A percentile compares a stretch with the other conserved stretches of the same genome.
These are phyloP conservation scores for Saposhnikovia divaricata DNA, from an alignment of 129 eudicot genomes.

Conservation along the genomic window DNA sequence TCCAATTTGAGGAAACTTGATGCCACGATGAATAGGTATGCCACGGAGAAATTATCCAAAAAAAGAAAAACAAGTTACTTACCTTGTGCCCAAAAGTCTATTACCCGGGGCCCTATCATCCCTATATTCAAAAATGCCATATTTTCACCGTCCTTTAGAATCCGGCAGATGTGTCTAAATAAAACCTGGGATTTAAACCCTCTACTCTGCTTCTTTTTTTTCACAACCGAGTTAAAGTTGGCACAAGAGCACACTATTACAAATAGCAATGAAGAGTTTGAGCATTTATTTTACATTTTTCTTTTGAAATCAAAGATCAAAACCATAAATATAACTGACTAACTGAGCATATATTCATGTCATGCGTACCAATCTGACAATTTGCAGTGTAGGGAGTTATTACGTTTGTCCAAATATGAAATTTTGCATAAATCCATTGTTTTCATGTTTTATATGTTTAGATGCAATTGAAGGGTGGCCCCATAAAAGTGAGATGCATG, in stretches of 20 bases:
- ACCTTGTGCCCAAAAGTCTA: neutral
- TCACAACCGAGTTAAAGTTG: neutral
- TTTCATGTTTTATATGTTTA: neutral
- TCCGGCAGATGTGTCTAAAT: neutral
- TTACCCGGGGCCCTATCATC: neutral
- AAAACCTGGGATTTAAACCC: neutral
- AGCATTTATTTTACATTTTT: too few relatives aligned
- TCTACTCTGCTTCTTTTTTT: neutral
- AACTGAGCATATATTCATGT: too few relatives aligned
- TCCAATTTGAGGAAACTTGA: neutral
- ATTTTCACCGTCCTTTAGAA: neutral
- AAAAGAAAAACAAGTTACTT: neutral
- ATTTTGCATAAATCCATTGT: neutral
- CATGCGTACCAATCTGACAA: neutral
- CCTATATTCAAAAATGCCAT: neutral
- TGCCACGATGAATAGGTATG: neutral
- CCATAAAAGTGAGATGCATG: neutral
- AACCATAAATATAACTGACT: too few relatives aligned
- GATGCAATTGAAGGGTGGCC: neutral
- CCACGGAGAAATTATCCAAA: too few relatives aligned
- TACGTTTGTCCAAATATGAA: neutral
- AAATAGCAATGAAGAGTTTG: neutral
- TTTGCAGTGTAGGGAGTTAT: neutral
- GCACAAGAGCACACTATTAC: neutral
- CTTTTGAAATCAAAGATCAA: neutral